Base-by-base conservation (phyloP, 331 rosid genomes). In the Ulmus americana region DNA sequence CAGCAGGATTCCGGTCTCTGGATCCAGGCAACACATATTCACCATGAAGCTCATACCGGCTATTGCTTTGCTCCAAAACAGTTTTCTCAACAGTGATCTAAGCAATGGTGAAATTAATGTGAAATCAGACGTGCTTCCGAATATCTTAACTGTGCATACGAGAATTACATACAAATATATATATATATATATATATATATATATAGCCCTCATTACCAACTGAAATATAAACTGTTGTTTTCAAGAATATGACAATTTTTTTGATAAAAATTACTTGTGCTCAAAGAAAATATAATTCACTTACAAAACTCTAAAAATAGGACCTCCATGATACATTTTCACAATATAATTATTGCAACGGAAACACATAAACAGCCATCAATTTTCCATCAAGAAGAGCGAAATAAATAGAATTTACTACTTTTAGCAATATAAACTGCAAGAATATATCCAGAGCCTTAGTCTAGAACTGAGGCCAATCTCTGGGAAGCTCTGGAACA, bases 11-110 rank as follows among this genome's bases (percentile, higher is more conserved):
- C 70, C 76, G 72, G 59, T 86, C 88, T 52, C 85, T 82, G 20
- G 81, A 65, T 61, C 97, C 96, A 58, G 95, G 95, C 74, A 92
- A 74, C 59, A 92, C 95, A 59, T 89, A 92, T 77, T 92, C 98
- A 42, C 98, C 98, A 80, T 92, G 98, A 76, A 92, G 95, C 79
- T 86, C 98, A 82, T 92, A 92, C 73, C 70, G 85, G 79, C 95
- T 92, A 78, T 79, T 72, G 79, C 82, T 80, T 79, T 89, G 98
- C 78, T 92, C 91, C 79, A 92, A 76, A 74, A 87, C 81, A 48
- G 90, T 55, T 87, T 87, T 92, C 78, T 89, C 98, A 42, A 92
- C 74, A 55, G 95, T 92, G 78, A 92, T 92, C 88, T 83, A 42
- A 20, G 65, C 39, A 61, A 4, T 39, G 44, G 53, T 11, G 43